A percentile compares a stretch with the other conserved stretches of the same genome.
Evolutionary conservation across 2,329 filamentous ascomycete genomes (phyloP).

Genomic region (Xylariaceae sp.): DNA sequence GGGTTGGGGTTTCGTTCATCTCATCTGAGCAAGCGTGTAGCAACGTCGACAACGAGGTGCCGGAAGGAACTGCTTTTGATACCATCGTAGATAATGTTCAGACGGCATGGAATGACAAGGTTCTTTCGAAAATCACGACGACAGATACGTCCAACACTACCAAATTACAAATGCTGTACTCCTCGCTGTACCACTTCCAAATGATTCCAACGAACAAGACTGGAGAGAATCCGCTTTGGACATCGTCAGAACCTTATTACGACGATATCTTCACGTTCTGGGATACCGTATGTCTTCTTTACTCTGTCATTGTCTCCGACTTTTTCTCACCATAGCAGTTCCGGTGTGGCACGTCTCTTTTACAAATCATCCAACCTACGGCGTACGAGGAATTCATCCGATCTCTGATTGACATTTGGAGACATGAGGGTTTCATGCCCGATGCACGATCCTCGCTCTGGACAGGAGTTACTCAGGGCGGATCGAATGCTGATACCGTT

Average conservation of each 20-base stretch:
- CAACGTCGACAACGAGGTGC: constrained; percentile 56
- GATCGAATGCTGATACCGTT: constrained; percentile 67
- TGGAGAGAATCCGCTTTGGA: constrained; percentile 66
- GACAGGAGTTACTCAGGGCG: constrained; percentile 66
- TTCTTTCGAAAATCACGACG: constrained; percentile 62
- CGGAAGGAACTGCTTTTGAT: constrained; percentile 38
- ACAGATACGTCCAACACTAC: constrained; percentile 48
- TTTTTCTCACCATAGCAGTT: constrained; percentile 37
- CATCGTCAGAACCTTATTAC: constrained; percentile 63
- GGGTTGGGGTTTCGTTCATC: constrained; percentile 67
- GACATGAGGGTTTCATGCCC: constrained; percentile 60
- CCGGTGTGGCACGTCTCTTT: constrained; percentile 60
- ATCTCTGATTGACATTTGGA: constrained; percentile 65
- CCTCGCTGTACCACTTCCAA: constrained; percentile 66
- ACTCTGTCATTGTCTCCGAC: neutral
- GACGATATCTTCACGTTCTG: constrained; percentile 70
- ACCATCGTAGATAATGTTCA: constrained; percentile 45
- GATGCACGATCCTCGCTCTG: constrained; percentile 65
- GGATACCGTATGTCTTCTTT: constrained; percentile 40
- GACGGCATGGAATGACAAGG: constrained; percentile 55
- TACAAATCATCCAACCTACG: constrained; percentile 61
- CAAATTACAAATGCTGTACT: constrained; percentile 60
- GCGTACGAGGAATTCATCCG: constrained; percentile 64
- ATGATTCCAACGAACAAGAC: constrained; percentile 67
- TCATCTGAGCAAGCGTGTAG: constrained; percentile 56